Base-by-base conservation (phyloP, 805 yeast species). In the Candida stauntonica region DNA sequence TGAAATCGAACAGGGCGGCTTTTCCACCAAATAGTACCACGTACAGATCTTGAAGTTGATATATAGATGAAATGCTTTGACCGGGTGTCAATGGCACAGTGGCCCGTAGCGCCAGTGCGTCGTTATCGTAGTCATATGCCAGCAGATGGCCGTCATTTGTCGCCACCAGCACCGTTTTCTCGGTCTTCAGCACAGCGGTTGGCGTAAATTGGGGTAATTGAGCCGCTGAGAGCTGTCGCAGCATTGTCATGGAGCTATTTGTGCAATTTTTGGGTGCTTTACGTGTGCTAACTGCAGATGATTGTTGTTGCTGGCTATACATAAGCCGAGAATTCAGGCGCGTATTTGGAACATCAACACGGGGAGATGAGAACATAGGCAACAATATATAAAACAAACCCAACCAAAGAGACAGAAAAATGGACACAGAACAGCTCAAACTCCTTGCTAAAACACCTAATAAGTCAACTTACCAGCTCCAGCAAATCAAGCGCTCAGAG, bases 401-500 rank as follows among this genome's bases (percentile, higher is more conserved):
- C 13, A 14, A 7, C 12, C 28, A 26, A 6, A 26, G 14, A 14
- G 13, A 6, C 7, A 14, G 11, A 8, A 39, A 42, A n/a, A 15
- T 18, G 9, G 15, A 30, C 4, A 11, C 32, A 18, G 38, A 36
- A 21, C 35, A 41, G 28, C 17, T 45, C 2, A 18, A 18, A n/a
- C 38, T 35, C 17, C 38, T 46, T 12, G 14, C 32, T 6, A 35
- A 20, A 17, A 38, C 33, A 5, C 50, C 50, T 7, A 46, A 46
- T 38, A 31, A 29, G 16, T 37, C 50, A 12, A 46, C 50, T 13
- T 38, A 20, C 6, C 42, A 46, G 21, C 44, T 46, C 7, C 47
- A 40, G 26, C 58, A 53, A 40, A 48, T 55, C 16, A 42, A 43
- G 24, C 45, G 55, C 1, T 33, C 51, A 0, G 57, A 53, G 26